Evolutionary conservation across 2,329 filamentous ascomycete species (phyloP).

Genomic region (Fusarium avenaceum): DNA sequence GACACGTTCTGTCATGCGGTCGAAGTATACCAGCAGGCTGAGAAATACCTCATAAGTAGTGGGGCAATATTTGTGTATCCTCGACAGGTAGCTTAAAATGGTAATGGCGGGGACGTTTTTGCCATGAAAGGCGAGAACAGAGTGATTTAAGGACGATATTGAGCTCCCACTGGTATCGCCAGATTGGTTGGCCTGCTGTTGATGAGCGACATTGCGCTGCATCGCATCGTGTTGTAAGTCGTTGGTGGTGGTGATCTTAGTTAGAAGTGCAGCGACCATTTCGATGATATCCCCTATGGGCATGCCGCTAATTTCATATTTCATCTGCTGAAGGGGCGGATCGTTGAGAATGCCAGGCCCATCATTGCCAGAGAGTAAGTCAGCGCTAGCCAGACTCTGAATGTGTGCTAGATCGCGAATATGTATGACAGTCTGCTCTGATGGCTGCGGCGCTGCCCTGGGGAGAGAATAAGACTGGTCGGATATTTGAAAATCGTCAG

Average conservation of each 20-base stretch:
- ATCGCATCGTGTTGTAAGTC: conserved; percentile 93
- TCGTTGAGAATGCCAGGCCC: conserved; percentile 64
- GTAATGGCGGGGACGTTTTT: conserved; percentile 98
- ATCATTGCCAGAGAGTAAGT: conserved; percentile 69
- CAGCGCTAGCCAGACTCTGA: conserved; percentile 85
- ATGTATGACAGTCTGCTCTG: conserved; percentile 72
- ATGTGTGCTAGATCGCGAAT: conserved; percentile 93
- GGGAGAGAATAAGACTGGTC: conserved; percentile 55
- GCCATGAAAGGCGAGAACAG: conserved; percentile 94
- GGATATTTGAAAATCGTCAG: conserved; percentile 55
- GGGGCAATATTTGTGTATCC: conserved; percentile 98
- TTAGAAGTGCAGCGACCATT: conserved; percentile 96
- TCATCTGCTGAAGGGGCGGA: conserved; percentile 67
- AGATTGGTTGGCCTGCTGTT: conserved; percentile 66
- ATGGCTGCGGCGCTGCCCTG: conserved; percentile 47
- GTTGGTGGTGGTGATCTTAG: conserved; percentile 97
- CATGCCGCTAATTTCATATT: conserved; percentile 97
- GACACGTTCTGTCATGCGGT: conserved; percentile 97
- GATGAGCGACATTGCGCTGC: conserved; percentile 76
- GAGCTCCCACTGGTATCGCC: conserved; percentile 65
- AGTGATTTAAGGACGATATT: conserved; percentile 70
- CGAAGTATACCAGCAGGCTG: conserved; percentile 95
- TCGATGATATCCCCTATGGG: conserved; percentile 97
- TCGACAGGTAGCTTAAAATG: conserved; percentile 92
- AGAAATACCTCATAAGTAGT: conserved; percentile 99